Conservation (phyloP, 352 stramenopile genomes). For the Pythium myriotylum region DNA sequence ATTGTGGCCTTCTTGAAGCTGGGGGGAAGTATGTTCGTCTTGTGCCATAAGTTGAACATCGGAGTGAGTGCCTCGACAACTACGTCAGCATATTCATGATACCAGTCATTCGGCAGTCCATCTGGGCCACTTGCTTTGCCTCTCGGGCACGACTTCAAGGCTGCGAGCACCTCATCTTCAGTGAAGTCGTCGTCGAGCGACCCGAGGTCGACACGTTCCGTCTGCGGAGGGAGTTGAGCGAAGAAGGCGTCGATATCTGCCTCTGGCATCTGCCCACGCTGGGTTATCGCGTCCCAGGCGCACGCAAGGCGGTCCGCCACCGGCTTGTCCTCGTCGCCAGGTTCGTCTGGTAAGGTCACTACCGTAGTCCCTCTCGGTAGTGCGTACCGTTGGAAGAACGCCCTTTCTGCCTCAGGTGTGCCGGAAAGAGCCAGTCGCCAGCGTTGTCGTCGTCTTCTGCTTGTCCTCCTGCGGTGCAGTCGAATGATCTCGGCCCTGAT, state of each 20-base stretch:
- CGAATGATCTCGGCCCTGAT: not conserved
- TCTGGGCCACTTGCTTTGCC: constrained; percentile 11
- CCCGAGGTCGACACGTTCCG: not conserved
- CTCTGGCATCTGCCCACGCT: not conserved
- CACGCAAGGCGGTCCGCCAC: not conserved
- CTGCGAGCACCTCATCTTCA: constrained; percentile 3
- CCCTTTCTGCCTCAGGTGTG: not conserved
- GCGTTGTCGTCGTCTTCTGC: not conserved
- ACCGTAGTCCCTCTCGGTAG: not conserved
- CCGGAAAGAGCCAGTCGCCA: not conserved
- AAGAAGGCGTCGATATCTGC: not conserved
- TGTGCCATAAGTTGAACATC: constrained; percentile 8
- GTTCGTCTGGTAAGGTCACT: not conserved
- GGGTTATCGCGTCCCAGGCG: constrained; percentile 10
- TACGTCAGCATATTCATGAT: constrained; percentile 10
- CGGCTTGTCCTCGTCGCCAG: no score
- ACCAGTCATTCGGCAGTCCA: constrained; percentile 20
- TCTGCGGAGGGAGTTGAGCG: not conserved
- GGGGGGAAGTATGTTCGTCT: not conserved
- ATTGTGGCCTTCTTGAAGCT: not conserved
- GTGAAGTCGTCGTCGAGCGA: constrained; percentile 12
- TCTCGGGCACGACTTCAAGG: not conserved
- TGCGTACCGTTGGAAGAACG: constrained; percentile 5
- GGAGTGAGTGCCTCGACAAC: not conserved
- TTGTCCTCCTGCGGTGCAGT: not conserved